These are phyloP conservation scores for Fusarium praegraminearum DNA, from an alignment of 2,329 filamentous ascomycete species.

Conservation along the genomic window DNA sequence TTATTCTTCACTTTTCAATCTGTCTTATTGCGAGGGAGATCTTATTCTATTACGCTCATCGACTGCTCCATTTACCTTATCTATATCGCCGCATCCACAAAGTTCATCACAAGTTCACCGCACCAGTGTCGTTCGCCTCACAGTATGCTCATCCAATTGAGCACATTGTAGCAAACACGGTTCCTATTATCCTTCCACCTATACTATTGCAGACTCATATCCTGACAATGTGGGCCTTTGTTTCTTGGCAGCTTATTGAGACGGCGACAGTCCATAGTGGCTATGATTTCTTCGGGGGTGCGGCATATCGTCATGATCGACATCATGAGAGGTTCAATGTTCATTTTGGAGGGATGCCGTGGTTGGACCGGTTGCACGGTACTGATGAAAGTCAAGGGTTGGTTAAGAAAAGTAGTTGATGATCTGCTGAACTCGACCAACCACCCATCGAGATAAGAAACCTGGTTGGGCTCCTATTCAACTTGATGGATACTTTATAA, in stretches of 20 bases:
- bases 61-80: constrained; percentile 61
- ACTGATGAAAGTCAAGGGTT: constrained; percentile 51
- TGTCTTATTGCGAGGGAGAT: constrained; percentile 60
- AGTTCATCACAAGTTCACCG: constrained; percentile 66
- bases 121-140: constrained; percentile 66
- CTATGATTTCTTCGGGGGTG: constrained; percentile 64
- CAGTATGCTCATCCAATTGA: constrained; percentile 70
- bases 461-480: too few relatives aligned
- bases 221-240: constrained; percentile 64
- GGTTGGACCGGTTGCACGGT: constrained; percentile 68
- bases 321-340: constrained; percentile 69
- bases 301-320: constrained; percentile 64
- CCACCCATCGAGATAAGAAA: not conserved
- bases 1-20: constrained; percentile 57
- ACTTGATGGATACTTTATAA: too few relatives aligned
- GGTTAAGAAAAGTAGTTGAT: not conserved
- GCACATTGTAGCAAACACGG: constrained; percentile 64
- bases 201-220: constrained; percentile 61
- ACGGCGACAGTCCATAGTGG: constrained; percentile 68
- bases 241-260: constrained; percentile 62
- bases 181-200: constrained; percentile 64
- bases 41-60: constrained; percentile 68
- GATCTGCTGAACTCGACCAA: not conserved
- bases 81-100: constrained; percentile 67
- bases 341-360: constrained; percentile 64